These are phyloP conservation scores for Russula sp. DNA, from an alignment of 768 basidiomycete genomes.

Conservation along the genomic window DNA sequence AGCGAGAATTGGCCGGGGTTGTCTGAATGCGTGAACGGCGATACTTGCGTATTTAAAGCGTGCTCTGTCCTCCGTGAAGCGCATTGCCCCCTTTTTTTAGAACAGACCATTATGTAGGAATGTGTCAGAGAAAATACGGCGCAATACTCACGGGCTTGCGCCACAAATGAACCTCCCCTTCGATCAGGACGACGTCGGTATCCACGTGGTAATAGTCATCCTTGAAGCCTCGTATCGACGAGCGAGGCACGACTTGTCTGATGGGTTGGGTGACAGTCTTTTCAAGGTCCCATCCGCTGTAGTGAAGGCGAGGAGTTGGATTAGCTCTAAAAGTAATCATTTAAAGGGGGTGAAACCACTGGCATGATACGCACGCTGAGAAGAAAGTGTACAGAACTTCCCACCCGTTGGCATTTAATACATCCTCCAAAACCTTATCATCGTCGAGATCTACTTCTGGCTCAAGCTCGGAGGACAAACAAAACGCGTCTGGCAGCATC, in stretches of 20 bases:
- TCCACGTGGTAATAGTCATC: conserved; percentile 40
- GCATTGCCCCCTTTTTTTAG: conserved; percentile 21
- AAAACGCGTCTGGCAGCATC: conserved; percentile 8
- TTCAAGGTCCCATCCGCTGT: conserved; percentile 41
- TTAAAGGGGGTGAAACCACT: not conserved
- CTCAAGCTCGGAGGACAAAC: not conserved
- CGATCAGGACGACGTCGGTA: conserved; percentile 42
- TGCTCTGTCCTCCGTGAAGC: conserved; percentile 15
- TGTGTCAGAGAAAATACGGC: not conserved
- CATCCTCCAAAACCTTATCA: conserved; percentile 35
- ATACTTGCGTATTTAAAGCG: conserved; percentile 18
- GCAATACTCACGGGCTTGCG: conserved; percentile 41
- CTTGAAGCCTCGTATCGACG: conserved; percentile 41
- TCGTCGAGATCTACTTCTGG: conserved; percentile 30
- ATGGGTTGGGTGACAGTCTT: conserved; percentile 43
- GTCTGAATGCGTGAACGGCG: conserved; percentile 11
- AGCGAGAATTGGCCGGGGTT: conserved; percentile 29
- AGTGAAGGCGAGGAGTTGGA: too few species aligned
- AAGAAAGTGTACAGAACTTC: conserved; percentile 43
- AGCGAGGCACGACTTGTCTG: conserved; percentile 39
- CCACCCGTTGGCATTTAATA: conserved; percentile 42
- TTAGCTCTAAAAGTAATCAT: not conserved
- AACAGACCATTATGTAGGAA: not conserved
- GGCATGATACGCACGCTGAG: conserved; percentile 39
- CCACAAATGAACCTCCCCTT: conserved; percentile 41